Conservation (phyloP, 371 early-diverging fungal genomes). For the Paraphysoderma sedebokerense region DNA sequence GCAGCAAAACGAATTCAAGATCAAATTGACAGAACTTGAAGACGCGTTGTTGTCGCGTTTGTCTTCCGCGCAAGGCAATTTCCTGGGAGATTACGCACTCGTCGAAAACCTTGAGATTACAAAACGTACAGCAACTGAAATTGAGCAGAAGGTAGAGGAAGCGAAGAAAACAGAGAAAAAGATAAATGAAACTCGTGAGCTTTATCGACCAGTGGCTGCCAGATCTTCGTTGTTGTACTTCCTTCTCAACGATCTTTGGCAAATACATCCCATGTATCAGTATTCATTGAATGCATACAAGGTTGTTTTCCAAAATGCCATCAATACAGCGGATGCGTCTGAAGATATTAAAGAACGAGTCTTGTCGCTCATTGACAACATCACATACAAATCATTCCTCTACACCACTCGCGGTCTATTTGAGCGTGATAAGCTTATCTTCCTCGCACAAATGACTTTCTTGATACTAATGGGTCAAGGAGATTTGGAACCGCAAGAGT, state of each 20-base stretch:
- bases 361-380: slow-evolving; percentile 30
- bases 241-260: slow-evolving; percentile 38
- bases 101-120: slow-evolving; percentile 43
- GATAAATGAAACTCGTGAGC: slow-evolving; percentile 43
- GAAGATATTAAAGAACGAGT: slow-evolving; percentile 45
- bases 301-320: slow-evolving; percentile 41
- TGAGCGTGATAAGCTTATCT: slow-evolving; percentile 42
- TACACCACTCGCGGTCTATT: slow-evolving; percentile 42
- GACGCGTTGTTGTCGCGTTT: slow-evolving; percentile 33
- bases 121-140: slow-evolving; percentile 38
- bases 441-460: slow-evolving; percentile 41
- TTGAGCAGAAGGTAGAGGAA: slow-evolving; percentile 41
- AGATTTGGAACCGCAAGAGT: slow-evolving; percentile 29
- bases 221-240: slow-evolving; percentile 39
- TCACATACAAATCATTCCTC: slow-evolving; percentile 31
- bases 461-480: slow-evolving; percentile 27
- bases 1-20: slow-evolving; percentile 49
- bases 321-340: slow-evolving; percentile 26
- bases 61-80: slow-evolving; percentile 39
- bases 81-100: slow-evolving; percentile 39
- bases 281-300: slow-evolving; percentile 43
- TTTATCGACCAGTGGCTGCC: slow-evolving; percentile 40
- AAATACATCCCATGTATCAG: slow-evolving; percentile 43
- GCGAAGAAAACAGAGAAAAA: slow-evolving; percentile 42
- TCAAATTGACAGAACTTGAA: slow-evolving; percentile 36